phyloP scores from a whole-genome alignment of 23 red algal genomes.

The Pyropia haitanensis region DNA sequence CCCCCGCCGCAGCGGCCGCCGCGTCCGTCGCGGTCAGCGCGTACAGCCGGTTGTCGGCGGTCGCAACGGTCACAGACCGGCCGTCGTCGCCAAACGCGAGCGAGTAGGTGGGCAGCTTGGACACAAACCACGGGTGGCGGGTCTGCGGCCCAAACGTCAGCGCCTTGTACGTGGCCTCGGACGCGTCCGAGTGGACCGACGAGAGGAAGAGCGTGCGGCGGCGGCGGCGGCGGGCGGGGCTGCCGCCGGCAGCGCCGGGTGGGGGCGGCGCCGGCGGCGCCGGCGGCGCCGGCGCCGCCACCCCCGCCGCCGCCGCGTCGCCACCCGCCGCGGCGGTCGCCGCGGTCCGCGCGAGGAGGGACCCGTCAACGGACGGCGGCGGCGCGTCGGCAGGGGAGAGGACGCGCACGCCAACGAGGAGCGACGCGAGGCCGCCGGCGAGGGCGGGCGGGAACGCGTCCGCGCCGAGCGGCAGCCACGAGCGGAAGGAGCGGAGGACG shows the following conservation, averaged over 20 bases:
- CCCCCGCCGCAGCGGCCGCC: too few species aligned
- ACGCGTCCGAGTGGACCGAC: conserved; percentile 21
- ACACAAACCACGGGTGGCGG: conserved; percentile 30
- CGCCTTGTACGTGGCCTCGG: conserved; percentile 41
- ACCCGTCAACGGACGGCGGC: too few species aligned
- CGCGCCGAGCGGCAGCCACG: too few species aligned
- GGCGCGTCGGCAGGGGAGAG: too few species aligned
- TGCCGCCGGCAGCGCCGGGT: background rate
- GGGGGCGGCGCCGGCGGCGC: background rate
- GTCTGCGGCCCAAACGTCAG: conserved; percentile 12
- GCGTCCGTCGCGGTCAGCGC: too few species aligned
- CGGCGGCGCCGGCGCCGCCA: background rate
- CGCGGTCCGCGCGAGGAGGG: too few species aligned
- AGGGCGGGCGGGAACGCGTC: too few species aligned
- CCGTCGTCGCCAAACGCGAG: conserved; percentile 11
- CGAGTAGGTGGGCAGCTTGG: conserved; percentile 31
- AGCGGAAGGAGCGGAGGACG: too few species aligned
- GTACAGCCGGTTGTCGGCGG: background rate
- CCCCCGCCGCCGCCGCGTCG: background rate
- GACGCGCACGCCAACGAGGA: too few species aligned
- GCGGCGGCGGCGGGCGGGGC: background rate
- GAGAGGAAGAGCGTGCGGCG: conserved; percentile 15
- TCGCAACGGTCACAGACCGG: conserved; percentile 12
- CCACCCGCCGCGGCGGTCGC: too few species aligned
- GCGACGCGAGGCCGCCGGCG: too few species aligned